phyloP scores from a whole-genome alignment of 495 filamentous ascomycete species.

The Talaromyces adpressus region DNA sequence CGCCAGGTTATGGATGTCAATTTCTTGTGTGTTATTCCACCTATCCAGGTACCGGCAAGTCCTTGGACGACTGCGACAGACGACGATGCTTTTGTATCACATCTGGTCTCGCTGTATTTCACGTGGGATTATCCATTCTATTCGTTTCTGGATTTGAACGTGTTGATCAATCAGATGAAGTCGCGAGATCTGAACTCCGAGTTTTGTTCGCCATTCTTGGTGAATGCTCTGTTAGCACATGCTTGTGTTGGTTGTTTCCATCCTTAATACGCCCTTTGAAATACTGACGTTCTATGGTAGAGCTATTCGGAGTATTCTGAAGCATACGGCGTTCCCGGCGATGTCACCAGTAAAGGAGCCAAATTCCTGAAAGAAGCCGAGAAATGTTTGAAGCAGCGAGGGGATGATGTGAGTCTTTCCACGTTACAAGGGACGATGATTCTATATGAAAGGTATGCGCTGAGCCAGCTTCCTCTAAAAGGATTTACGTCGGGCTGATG shows the following conservation, averaged over 20 bases:
- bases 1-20: conserved; percentile 43
- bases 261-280: too few relatives aligned
- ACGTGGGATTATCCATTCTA: conserved; percentile 49
- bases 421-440: conserved; percentile 35
- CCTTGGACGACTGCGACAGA: conserved; percentile 47
- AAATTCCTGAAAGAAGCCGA: conserved; percentile 39
- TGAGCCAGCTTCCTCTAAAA: neutral
- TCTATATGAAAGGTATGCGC: conserved; percentile 31
- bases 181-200: conserved; percentile 20
- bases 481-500: neutral
- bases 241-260: too few relatives aligned
- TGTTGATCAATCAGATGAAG: conserved; percentile 43
- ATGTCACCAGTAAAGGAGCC: conserved; percentile 35
- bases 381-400: conserved; percentile 18
- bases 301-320: conserved; percentile 41
- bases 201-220: conserved; percentile 47
- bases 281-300: conserved; percentile 12
- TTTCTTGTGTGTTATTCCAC: conserved; percentile 34
- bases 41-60: conserved; percentile 33
- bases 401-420: conserved; percentile 22
- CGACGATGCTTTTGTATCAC: conserved; percentile 44
- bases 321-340: conserved; percentile 32
- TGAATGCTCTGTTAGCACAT: conserved; percentile 46
- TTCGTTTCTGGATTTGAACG: conserved; percentile 37
- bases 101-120: conserved; percentile 47